Conservation (phyloP, 2,329 filamentous ascomycete genomes). For the Colletotrichum gigasporum region DNA sequence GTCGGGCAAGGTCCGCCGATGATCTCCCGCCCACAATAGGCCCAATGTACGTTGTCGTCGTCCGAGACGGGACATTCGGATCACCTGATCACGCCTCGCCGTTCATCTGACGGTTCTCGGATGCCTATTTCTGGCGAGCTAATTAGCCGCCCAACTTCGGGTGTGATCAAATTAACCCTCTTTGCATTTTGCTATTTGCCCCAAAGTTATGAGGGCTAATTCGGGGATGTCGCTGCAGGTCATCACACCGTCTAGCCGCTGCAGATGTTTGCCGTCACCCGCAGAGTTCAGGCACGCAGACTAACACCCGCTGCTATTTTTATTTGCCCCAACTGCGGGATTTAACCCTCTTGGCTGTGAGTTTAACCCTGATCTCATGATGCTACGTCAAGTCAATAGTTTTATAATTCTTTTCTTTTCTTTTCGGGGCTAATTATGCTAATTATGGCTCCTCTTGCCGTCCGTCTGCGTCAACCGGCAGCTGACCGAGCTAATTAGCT, state of each 20-base stretch:
- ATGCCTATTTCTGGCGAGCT: conserved; percentile 25
- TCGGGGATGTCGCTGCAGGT: conserved; percentile 24
- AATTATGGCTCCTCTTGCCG: no score
- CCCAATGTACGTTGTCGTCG: not conserved
- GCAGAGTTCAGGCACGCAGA: conserved; percentile 20
- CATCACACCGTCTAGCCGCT: conserved; percentile 10
- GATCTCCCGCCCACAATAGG: conserved; percentile 20
- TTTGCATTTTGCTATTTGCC: conserved; percentile 18
- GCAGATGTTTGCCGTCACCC: conserved; percentile 33
- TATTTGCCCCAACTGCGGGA: conserved; percentile 40
- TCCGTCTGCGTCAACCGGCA: not conserved
- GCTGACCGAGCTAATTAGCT: conserved; percentile 11
- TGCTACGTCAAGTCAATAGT: not conserved
- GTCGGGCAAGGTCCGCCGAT: conserved; percentile 28
- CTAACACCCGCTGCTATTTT: conserved; percentile 43
- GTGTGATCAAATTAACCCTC: conserved; percentile 33
- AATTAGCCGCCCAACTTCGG: conserved; percentile 30
- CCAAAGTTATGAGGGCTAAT: conserved; percentile 39
- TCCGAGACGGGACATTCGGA: conserved; percentile 14
- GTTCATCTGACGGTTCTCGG: conserved; percentile 13
- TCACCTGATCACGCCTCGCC: not conserved
- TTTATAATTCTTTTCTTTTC: not conserved
- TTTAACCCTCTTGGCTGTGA: conserved; percentile 15
- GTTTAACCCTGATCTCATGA: conserved; percentile 10
- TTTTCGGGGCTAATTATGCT: conserved; percentile 23